Evolutionary conservation across 495 filamentous ascomycete species (phyloP).

Genomic region (Xylaria flabelliformis): DNA sequence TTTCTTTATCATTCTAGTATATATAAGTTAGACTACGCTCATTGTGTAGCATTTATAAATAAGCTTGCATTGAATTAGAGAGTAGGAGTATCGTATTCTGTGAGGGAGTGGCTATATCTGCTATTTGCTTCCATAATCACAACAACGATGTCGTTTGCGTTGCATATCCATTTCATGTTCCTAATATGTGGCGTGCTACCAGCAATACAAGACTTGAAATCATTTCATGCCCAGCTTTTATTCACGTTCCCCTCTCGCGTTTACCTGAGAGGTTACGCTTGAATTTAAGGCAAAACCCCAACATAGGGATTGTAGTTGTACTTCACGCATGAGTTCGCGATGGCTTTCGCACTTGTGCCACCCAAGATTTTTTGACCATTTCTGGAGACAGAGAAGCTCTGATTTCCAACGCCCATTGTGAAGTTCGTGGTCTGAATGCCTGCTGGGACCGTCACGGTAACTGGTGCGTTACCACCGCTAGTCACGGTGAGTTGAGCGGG

Average conservation of each 20-base stretch:
- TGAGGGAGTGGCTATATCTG: neutral
- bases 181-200: neutral
- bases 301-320: constrained; percentile 68
- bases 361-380: constrained; percentile 49
- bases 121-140: neutral
- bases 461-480: constrained; percentile 53
- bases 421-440: constrained; percentile 48
- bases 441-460: constrained; percentile 57
- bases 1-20: neutral
- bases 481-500: constrained; percentile 53
- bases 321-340: constrained; percentile 57
- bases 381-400: constrained; percentile 56
- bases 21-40: neutral
- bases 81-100: neutral
- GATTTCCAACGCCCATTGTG: constrained; percentile 60
- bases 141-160: neutral
- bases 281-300: constrained; percentile 32
- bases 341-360: constrained; percentile 56
- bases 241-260: neutral
- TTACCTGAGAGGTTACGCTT: neutral
- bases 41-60: neutral
- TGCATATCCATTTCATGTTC: neutral
- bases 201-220: neutral
- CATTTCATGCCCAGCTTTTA: neutral
- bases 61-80: neutral